Conservation (phyloP, 2,329 filamentous ascomycete species). For the Hymenotorrendiella dingleyae region DNA sequence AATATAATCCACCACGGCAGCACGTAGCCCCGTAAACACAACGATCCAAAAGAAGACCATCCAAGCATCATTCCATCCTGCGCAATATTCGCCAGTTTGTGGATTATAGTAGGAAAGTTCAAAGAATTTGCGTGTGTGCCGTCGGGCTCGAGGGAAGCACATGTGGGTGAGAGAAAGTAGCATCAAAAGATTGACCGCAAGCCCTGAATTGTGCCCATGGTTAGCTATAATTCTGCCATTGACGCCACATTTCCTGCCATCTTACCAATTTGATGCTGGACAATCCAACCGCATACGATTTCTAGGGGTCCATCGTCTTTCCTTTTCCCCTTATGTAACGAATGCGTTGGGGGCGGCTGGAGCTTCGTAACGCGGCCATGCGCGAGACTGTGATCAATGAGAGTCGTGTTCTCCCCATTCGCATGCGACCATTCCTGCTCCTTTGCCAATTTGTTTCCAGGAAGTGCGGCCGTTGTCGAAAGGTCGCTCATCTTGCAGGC, state of each 20-base stretch:
- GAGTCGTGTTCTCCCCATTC: slow-evolving; percentile 13
- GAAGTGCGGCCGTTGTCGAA: slow-evolving; percentile 6
- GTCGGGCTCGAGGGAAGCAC: slow-evolving; percentile 73
- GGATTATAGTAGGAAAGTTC: slow-evolving; percentile 77
- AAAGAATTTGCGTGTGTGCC: slow-evolving; percentile 83
- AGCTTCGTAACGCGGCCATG: slow-evolving; percentile 5
- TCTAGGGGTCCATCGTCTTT: slow-evolving; percentile 58
- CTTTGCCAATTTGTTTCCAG: slow-evolving; percentile 14
- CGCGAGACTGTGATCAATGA: slow-evolving; percentile 17
- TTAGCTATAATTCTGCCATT: too few relatives aligned
- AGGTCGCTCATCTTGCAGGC: slow-evolving; percentile 16
- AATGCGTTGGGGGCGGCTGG: slow-evolving; percentile 12
- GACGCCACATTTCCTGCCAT: too few relatives aligned
- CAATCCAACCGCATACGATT: slow-evolving; percentile 61
- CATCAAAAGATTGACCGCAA: slow-evolving; percentile 79
- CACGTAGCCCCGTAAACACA: slow-evolving; percentile 80
- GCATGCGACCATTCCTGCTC: slow-evolving; percentile 16
- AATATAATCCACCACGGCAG: slow-evolving; percentile 79
- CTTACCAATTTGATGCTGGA: slow-evolving; percentile 76
- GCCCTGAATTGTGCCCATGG: slow-evolving; percentile 52
- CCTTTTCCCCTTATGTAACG: slow-evolving; percentile 47
- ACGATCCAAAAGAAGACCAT: slow-evolving; percentile 75
- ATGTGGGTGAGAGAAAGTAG: slow-evolving; percentile 77
- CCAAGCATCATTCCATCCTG: slow-evolving; percentile 74
- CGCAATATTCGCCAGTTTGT: slow-evolving; percentile 61